Evolutionary conservation across 345 rosid genomes (phyloP).

Genomic region (Arabidopsis suecica): DNA sequence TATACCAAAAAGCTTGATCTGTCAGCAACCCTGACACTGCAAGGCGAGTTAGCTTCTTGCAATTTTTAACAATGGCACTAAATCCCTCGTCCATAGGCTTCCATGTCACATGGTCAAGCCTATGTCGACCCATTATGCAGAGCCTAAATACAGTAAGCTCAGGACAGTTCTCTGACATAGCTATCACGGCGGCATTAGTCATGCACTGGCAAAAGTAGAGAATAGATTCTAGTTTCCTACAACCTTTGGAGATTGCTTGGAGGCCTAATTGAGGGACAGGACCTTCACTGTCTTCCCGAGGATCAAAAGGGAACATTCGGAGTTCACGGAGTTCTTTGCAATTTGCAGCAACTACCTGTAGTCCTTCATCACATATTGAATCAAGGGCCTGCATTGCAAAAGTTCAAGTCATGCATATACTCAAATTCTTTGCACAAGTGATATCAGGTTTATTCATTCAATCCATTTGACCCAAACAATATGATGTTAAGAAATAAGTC

Average conservation of each 20-base stretch:
- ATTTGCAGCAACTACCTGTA: slow-evolving; percentile 73
- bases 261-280: slow-evolving; percentile 87
- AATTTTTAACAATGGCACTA: slow-evolving; percentile 92
- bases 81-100: slow-evolving; percentile 95
- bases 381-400: slow-evolving; percentile 75
- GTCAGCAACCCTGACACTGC: slow-evolving; percentile 83
- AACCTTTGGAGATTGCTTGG: slow-evolving; percentile 83
- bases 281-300: slow-evolving; percentile 69
- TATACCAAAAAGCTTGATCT: slow-evolving; percentile 76
- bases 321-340: slow-evolving; percentile 88
- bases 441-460: neutral
- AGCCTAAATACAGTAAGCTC: slow-evolving; percentile 82
- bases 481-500: neutral
- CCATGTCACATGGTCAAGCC: slow-evolving; percentile 74
- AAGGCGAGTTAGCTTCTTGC: slow-evolving; percentile 85
- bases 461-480: neutral
- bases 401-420: slow-evolving; percentile 35
- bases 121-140: slow-evolving; percentile 85
- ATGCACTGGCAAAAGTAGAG: slow-evolving; percentile 86
- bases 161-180: slow-evolving; percentile 85
- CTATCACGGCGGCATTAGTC: slow-evolving; percentile 92
- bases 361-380: slow-evolving; percentile 87
- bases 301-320: slow-evolving; percentile 82
- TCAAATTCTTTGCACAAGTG: neutral
- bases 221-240: slow-evolving; percentile 76